Conservation (phyloP, 192 early-diverging fungal genomes). For the Coemansia sp. region DNA sequence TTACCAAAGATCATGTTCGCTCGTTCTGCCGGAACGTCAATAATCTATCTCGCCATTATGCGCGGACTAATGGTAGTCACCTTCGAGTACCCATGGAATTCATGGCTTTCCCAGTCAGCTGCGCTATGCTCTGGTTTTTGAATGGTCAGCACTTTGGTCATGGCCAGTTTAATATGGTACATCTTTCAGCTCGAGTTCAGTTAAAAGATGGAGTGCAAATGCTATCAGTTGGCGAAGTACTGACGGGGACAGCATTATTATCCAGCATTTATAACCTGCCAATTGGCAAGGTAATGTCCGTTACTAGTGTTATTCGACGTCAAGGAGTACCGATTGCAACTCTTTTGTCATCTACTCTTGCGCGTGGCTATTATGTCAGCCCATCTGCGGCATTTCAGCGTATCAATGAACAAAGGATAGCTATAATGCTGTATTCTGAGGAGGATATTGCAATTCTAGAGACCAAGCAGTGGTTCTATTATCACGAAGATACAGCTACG, state of each 20-base stretch:
- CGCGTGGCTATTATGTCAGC: conserved; percentile 56
- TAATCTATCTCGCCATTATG: neutral
- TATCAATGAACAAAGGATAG: conserved; percentile 65
- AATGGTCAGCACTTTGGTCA: neutral
- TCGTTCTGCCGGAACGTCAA: neutral
- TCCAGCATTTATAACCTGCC: neutral
- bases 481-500: conserved; percentile 3
- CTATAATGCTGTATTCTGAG: conserved; percentile 60
- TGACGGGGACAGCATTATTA: neutral
- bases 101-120: neutral
- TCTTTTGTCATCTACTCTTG: neutral
- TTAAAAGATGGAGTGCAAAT: neutral
- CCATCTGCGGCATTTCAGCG: conserved; percentile 66
- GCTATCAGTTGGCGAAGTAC: neutral
- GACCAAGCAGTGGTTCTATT: conserved; percentile 80
- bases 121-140: neutral
- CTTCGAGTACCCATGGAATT: neutral
- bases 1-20: conserved; percentile 1
- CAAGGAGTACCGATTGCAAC: neutral
- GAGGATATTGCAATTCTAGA: conserved; percentile 82
- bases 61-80: no score
- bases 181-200: neutral
- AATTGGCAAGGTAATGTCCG: neutral
- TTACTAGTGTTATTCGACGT: neutral
- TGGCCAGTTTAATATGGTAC: neutral